Evolutionary conservation across 1,139 yeast genomes (phyloP).

Genomic region (Kazachstania sp.): DNA sequence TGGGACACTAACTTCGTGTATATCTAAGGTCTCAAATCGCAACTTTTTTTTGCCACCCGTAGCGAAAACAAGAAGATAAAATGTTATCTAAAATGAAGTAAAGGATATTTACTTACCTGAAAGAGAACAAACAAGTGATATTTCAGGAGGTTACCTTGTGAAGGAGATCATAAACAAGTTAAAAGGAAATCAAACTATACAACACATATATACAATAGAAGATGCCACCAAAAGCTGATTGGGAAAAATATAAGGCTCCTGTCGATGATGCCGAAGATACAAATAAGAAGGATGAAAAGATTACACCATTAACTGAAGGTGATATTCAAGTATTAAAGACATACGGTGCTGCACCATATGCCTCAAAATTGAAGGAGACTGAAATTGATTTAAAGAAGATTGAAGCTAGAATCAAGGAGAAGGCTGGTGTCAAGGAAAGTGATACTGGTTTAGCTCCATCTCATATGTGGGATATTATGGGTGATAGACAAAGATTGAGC

Average conservation of each 20-base stretch:
- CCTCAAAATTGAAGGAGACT: slow-evolving; percentile 63
- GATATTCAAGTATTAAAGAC: slow-evolving; percentile 95
- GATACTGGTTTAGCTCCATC: slow-evolving; percentile 96
- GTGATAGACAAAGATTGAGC: slow-evolving; percentile 87
- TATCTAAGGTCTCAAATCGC: too few relatives aligned
- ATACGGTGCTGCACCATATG: slow-evolving; percentile 96
- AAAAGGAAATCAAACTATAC: background rate
- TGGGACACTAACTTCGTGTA: too few relatives aligned
- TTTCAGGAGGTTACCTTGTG: too few relatives aligned
- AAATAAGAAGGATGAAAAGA: slow-evolving; percentile 55
- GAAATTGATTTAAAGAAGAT: slow-evolving; percentile 79
- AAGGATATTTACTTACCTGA: too few relatives aligned
- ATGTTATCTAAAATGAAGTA: too few relatives aligned
- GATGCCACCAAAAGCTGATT: slow-evolving; percentile 53
- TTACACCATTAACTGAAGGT: slow-evolving; percentile 85
- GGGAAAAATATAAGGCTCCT: slow-evolving; percentile 95
- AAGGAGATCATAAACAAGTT: too few relatives aligned
- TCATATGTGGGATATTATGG: slow-evolving; percentile 94
- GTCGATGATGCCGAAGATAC: slow-evolving; percentile 54
- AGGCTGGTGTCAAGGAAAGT: slow-evolving; percentile 86
- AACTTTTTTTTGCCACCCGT: too few relatives aligned
- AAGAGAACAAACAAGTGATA: too few relatives aligned
- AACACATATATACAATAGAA: background rate
- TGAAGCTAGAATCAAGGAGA: slow-evolving; percentile 83
- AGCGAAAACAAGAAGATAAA: too few relatives aligned